Percentiles rank a stretch among this genome's conserved stretches.
Evolutionary conservation across 2,329 filamentous ascomycete species (phyloP).

Genomic region (Juglanconis oblonga): DNA sequence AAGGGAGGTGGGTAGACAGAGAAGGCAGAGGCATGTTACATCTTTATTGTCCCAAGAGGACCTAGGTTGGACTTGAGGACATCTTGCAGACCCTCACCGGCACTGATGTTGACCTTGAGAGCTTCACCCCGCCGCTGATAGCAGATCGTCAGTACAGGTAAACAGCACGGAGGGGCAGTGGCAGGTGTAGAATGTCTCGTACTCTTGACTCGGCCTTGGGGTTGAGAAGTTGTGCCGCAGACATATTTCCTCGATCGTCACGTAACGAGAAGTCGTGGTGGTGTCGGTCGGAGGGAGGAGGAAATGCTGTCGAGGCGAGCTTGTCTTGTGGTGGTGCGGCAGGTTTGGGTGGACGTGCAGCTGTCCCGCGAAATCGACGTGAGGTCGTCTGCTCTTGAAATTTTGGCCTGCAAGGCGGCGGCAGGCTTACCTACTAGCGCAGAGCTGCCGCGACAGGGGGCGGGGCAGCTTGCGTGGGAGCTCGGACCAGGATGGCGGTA

Average conservation of each 20-base stretch:
- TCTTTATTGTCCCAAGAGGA: slow-evolving; percentile 92
- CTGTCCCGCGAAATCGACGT: background rate
- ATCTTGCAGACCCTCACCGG: slow-evolving; percentile 89
- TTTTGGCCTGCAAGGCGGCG: slow-evolving; percentile 10
- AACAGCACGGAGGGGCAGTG: slow-evolving; percentile 27
- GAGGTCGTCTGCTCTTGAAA: background rate
- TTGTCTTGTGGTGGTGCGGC: background rate
- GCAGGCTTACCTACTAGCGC: background rate
- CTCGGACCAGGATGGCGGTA: slow-evolving; percentile 9
- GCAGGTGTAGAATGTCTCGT: slow-evolving; percentile 37
- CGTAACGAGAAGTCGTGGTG: background rate
- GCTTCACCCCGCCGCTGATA: slow-evolving; percentile 90
- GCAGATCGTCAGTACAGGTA: slow-evolving; percentile 38
- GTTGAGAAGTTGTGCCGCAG: slow-evolving; percentile 95
- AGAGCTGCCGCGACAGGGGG: background rate
- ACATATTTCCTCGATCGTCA: slow-evolving; percentile 57
- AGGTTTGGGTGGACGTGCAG: background rate
- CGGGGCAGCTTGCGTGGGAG: background rate
- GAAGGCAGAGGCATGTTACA: slow-evolving; percentile 49
- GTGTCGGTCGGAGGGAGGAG: background rate
- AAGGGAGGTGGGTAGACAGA: background rate
- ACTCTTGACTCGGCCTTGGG: slow-evolving; percentile 98
- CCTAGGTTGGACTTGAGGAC: slow-evolving; percentile 96
- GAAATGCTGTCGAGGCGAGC: background rate
- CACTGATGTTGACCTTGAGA: slow-evolving; percentile 92